Evolutionary conservation across 805 yeast genomes (phyloP).

Genomic region (Starmera amethionina): DNA sequence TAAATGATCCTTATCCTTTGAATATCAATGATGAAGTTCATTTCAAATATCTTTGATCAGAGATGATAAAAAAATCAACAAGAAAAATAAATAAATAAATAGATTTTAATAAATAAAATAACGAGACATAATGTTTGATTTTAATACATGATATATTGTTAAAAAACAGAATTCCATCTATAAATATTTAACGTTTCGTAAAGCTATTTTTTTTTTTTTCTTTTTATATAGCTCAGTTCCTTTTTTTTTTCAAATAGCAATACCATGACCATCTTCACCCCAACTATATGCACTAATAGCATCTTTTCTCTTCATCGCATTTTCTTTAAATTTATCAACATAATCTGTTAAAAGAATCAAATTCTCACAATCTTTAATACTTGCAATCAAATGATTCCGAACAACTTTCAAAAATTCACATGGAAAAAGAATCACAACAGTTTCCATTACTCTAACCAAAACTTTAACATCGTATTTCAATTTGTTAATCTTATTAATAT

Average conservation of each 20-base stretch:
- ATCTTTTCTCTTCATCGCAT: slow-evolving; percentile 17
- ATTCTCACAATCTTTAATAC: slow-evolving; percentile 17
- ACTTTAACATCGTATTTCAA: slow-evolving; percentile 15
- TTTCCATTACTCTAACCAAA: slow-evolving; percentile 14
- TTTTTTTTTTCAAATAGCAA: slow-evolving; percentile 24
- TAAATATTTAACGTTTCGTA: too few species aligned
- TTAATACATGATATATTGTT: too few species aligned
- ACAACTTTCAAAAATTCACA: slow-evolving; percentile 17
- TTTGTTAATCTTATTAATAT: slow-evolving; percentile 12
- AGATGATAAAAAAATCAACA: too few species aligned
- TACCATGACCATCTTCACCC: slow-evolving; percentile 26
- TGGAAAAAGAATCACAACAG: slow-evolving; percentile 19
- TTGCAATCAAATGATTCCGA: slow-evolving; percentile 13
- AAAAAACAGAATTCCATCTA: too few species aligned
- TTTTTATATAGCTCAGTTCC: too few species aligned
- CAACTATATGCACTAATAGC: slow-evolving; percentile 25
- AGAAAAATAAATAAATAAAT: too few species aligned
- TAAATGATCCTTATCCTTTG: not conserved
- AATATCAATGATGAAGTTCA: not conserved
- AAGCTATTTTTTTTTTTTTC: too few species aligned
- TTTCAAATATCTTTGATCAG: not conserved
- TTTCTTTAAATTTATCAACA: slow-evolving; percentile 9
- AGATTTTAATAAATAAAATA: too few species aligned
- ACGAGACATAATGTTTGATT: too few species aligned
- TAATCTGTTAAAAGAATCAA: slow-evolving; percentile 12